Evolutionary conservation across 164 flowering plant species (phyloP).

Genomic region (Aristolochia fimbriata): DNA sequence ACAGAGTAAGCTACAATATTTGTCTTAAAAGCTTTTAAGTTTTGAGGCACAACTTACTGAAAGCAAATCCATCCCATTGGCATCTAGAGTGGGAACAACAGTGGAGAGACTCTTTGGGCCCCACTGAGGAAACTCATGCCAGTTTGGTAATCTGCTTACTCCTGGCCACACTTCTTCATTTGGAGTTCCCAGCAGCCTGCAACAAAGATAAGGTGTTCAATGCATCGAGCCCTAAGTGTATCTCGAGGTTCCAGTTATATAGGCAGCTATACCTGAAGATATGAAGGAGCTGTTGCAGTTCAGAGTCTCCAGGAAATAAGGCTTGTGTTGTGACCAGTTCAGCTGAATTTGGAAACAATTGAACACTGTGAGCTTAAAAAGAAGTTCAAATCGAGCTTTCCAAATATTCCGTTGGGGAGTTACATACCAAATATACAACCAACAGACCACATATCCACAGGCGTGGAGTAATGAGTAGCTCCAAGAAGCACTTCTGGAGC

Average conservation of each 20-base stretch:
- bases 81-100: constrained; percentile 59
- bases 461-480: constrained; percentile 38
- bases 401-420: neutral
- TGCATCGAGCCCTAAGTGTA: no score
- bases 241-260: neutral
- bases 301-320: constrained; percentile 83
- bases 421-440: constrained; percentile 81
- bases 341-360: constrained; percentile 28
- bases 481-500: constrained; percentile 33
- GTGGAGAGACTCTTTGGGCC: constrained; percentile 43
- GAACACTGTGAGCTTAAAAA: neutral
- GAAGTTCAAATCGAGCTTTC: neutral
- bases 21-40: neutral
- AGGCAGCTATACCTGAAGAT: constrained; percentile 56
- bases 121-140: constrained; percentile 97
- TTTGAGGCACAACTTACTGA: constrained; percentile 27
- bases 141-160: constrained; percentile 62
- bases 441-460: constrained; percentile 92
- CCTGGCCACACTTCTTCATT: constrained; percentile 87
- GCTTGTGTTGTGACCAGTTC: constrained; percentile 79
- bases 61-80: constrained; percentile 55
- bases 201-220: neutral
- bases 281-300: constrained; percentile 83
- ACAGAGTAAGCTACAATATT: neutral
- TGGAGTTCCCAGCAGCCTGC: constrained; percentile 79